Evolutionary conservation across 106 monocot species (phyloP), one percentile per base, ranked within the genome.

Genomic region (Xerophyta viscosa): DNA sequence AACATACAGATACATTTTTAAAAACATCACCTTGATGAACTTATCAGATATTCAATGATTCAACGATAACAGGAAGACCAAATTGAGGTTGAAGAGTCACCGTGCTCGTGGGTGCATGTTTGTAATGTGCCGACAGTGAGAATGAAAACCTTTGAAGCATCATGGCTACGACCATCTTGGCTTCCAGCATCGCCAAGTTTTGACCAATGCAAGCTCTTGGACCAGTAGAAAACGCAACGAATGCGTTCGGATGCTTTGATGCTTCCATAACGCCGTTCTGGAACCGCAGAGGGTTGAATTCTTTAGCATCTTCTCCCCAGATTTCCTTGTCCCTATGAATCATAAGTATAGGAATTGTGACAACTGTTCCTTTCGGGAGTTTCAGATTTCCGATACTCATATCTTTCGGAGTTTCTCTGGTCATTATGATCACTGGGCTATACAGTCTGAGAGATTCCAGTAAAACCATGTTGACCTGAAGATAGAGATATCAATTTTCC

Each of bases 281-380:
- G 29, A 86, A 86, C 44, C 85, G 61, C 9, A 48, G 29, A 0
- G 80, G 85, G 13, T 76, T 76, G 66, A 86, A 86, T 23, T 76
- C 63, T 7, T 41, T 24, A 0, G 66, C 85, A 42, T 76, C 75
- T 1, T 22, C 65, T 0, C 85, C 85, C 79, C 85, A 86, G 0
- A 58, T 0, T 17, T 72, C 69, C 20, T 72, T 70, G 27, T 64
- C 65, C 7, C 54, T 43, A 28, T 86, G 85, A 26, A 86, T 72
- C 5, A 66, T 2, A 0, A 51, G 21, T 5, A 76, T 20, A 1
- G 76, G 75, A 6, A 86, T 65, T 2, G 57, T 47, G 5, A 86
- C 0, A 2, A 20, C 22, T 3, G 63, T 73, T 19, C 30, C 66
- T 27, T 72, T 72, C 0, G 85, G 62, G 21, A 62, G 36, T 18